Evolutionary conservation across 2,329 filamentous ascomycete species (phyloP), one percentile per base, ranked within the genome.

Genomic region (Penicillium sp.): DNA sequence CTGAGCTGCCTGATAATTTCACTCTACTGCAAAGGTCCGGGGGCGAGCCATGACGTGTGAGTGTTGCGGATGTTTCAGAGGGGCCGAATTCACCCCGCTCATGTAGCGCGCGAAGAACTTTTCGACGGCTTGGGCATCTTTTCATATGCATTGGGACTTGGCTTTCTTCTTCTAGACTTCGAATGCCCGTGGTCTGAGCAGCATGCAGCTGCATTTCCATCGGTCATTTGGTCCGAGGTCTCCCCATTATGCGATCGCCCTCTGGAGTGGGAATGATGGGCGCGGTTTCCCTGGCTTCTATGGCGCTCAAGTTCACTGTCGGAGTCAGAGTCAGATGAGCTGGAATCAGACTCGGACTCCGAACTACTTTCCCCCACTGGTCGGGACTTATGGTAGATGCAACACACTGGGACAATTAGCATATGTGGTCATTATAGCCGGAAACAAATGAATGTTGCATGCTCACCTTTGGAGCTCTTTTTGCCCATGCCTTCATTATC

Each of bases 401-500:
- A 98, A 75, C 92, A 98, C n/a, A 96, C 92, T 94, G n/a, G 6
- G 32, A 11, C 11, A n/a, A 6, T 6, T 8, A 11, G 16, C 29
- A 7, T 22, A 12, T 42, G 27, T 4, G 4, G 25, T 27, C 6
- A n/a, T n/a, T n/a, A n/a, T n/a, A n/a, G n/a, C n/a, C n/a, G n/a
- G n/a, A n/a, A n/a, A n/a, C n/a, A n/a, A n/a, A n/a, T n/a, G n/a
- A n/a, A n/a, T 5, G 10, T 11, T n/a, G 25, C 6, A 27, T 11
- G 25, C 6, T 11, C 64, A 90, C 87, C 85, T 78, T 98, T 98
- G 12, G 86, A 94, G 48, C 80, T 90, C 70, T 96, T 98, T 66
- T 85, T 85, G 6, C 88, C 88, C 63, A 96, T 75, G 3, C 87
- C 87, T 66, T 98, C 92, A 58, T 98, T 98, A 66, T 98, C 89